Conservation (phyloP, 2,329 filamentous ascomycete species). For the Pseudogymnoascus sp. region DNA sequence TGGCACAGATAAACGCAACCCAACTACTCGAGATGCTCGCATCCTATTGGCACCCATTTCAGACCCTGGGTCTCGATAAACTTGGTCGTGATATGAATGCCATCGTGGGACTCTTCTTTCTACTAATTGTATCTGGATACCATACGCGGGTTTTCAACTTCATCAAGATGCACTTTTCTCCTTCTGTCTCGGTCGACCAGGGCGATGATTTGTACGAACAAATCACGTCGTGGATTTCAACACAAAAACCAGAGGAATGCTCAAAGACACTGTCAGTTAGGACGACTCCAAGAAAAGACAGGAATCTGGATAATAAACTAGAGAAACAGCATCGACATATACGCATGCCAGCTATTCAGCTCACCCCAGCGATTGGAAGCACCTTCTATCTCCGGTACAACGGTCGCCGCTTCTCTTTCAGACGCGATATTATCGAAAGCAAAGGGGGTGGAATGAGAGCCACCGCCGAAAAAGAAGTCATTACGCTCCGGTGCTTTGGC, state of each 20-base stretch:
- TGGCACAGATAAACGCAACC: not conserved
- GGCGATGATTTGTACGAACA: constrained; percentile 42
- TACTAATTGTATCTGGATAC: not conserved
- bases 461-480: constrained; percentile 39
- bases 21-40: not conserved
- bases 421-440: not conserved
- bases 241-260: not conserved
- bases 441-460: not conserved
- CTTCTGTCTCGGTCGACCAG: constrained; percentile 58
- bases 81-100: not conserved
- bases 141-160: not conserved
- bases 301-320: not conserved
- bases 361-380: not conserved
- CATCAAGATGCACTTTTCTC: constrained; percentile 15
- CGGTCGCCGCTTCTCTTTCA: constrained; percentile 63
- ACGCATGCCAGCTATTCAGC: not conserved
- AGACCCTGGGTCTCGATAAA: not conserved
- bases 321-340: not conserved
- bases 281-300: not conserved
- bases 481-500: constrained; percentile 49
- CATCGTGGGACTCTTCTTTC: not conserved
- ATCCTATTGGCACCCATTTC: not conserved
- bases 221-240: constrained; percentile 35
- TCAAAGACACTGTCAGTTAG: not conserved
- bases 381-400: constrained; percentile 68